Base-by-base conservation (phyloP, 1,284 basidiomycete genomes). In the Porogramme epimiltina region DNA sequence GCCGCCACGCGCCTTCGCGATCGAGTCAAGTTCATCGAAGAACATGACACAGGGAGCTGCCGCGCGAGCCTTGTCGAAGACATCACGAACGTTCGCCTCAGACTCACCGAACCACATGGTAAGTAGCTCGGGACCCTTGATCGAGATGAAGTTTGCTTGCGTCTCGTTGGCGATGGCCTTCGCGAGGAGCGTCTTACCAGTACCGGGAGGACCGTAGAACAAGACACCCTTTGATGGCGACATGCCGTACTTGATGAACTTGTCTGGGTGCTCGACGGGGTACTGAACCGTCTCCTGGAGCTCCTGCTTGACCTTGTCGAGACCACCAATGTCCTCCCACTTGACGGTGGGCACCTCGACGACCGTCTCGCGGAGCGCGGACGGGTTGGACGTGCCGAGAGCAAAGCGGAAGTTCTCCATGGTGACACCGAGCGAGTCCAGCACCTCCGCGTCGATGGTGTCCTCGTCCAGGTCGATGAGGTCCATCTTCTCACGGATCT, bases 21-120 rank as follows among this genome's bases (percentile, higher is more conserved):
- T 98, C 11, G 96, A 97, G 71, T 99, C 96, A 67, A 99, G 80
- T 75, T 99, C 96, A 67, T 99, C 96, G 74, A 99, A 99, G 90
- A 99, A 99, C 95, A 99, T 98, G 61, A 99, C 95, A 72, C 96
- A 98, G 39, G 97, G 97, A 8, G 96, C 95, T 4, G 97, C 97
- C 20, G 96, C 96, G 64, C 97, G 93, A 47, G 97, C 96, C 77
- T 99, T 98, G 84, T 99, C 96, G 73, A 99, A 99, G 55, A 99
- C 94, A 64, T 99, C 97, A 63, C 97, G 93, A 47, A 99, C 97
- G 67, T 98, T 98, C 60, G 96, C 96, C 75, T 99, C 97, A 5
- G 95, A 98, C 79, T 99, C 97, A 85, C 97, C 97, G 74, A 99
- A 99, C 96, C 96, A 99, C 97, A 99, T 99, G 11, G 95, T 99